Evolutionary conservation across 371 early-diverging fungal species (phyloP).

Genomic region (Lichtheimia corymbifera): DNA sequence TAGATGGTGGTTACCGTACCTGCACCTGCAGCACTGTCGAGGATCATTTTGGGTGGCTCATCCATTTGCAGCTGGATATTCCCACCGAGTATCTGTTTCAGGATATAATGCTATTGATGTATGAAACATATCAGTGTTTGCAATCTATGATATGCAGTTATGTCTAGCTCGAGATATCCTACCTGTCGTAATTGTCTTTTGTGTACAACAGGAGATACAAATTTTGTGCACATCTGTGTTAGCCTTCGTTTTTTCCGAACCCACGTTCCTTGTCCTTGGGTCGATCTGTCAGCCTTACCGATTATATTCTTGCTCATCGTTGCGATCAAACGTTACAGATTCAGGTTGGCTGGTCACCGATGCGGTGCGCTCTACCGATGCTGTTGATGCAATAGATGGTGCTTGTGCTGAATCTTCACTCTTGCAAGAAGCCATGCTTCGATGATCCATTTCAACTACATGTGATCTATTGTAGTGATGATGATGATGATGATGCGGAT

Average conservation of each 20-base stretch:
- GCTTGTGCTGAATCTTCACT: not conserved
- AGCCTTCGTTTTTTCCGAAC: no score
- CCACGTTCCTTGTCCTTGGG: no score
- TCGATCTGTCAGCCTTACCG: conserved; percentile 2
- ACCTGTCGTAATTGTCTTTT: conserved; percentile 10
- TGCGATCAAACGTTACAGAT: not conserved
- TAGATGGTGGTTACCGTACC: conserved; percentile 7
- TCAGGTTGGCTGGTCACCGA: not conserved
- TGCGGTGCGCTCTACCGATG: not conserved
- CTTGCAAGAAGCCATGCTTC: not conserved
- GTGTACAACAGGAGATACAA: conserved; percentile 1
- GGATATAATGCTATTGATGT: conserved; percentile 27
- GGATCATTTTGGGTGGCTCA: conserved; percentile 18
- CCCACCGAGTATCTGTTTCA: conserved; percentile 31
- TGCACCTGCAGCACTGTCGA: conserved; percentile 32
- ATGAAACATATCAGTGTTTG: not conserved
- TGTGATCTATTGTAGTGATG: no score
- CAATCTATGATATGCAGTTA: not conserved
- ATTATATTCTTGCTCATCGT: conserved; percentile 13
- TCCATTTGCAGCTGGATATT: conserved; percentile 19
- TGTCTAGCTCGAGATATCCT: not conserved
- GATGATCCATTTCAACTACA: not conserved
- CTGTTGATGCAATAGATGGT: not conserved
- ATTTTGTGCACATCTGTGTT: no score
- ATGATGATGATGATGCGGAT: no score